These are phyloP conservation scores for Neurospora intermedia DNA, from an alignment of 495 filamentous ascomycete genomes.

Conservation along the genomic window DNA sequence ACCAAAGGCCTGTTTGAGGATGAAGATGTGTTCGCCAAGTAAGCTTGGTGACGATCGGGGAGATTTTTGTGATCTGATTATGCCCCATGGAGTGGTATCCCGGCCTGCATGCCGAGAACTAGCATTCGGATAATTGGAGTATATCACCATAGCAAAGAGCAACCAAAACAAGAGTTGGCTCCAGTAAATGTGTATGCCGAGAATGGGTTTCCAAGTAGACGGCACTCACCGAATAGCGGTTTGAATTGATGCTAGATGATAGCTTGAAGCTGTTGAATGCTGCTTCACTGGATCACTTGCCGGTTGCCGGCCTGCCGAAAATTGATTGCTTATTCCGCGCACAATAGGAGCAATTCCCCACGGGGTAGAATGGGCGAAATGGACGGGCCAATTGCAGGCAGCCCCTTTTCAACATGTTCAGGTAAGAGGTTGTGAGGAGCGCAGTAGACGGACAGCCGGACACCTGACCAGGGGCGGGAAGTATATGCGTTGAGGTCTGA, in stretches of 20 bases:
- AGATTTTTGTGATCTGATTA: not conserved
- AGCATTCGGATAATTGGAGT: not conserved
- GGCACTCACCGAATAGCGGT: not conserved
- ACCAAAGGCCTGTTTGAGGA: not conserved
- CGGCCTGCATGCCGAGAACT: not conserved
- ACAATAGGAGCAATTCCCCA: constrained; percentile 21
- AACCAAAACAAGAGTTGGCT: not conserved
- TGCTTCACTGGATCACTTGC: constrained; percentile 4
- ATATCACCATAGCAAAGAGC: not conserved
- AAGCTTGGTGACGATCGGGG: not conserved
- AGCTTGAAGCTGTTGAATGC: not conserved
- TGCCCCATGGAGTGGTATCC: constrained; percentile 5
- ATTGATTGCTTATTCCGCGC: constrained; percentile 14
- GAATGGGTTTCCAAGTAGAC: not conserved
- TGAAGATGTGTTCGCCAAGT: not conserved
- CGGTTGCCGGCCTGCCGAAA: constrained; percentile 21
- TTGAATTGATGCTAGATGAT: not conserved
- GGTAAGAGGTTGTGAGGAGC: constrained; percentile 8
- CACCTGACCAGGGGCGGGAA: constrained; percentile 7
- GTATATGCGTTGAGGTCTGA: constrained; percentile 6
- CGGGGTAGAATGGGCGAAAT: constrained; percentile 7
- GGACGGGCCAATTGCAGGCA: constrained; percentile 13
- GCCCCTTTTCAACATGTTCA: constrained; percentile 7
- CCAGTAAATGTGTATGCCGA: not conserved
- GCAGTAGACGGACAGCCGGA: constrained; percentile 11